Evolutionary conservation across 2,329 filamentous ascomycete genomes (phyloP), one percentile per base, ranked within the genome.

Genomic region (Cercospora sp.): DNA sequence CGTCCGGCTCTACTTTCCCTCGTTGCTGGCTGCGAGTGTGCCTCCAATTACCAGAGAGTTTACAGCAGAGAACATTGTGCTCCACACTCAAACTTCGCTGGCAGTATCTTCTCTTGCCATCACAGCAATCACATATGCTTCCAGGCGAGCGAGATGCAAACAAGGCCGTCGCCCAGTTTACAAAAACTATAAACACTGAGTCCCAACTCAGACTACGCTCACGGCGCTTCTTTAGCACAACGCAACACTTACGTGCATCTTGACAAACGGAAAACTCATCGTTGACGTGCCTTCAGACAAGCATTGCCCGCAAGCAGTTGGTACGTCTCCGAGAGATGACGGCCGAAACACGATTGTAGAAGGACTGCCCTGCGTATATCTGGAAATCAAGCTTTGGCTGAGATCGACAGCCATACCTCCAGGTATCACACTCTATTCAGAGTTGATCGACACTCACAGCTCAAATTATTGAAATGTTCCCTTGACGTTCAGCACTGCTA

Each of bases 341-440:
- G 18, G 12, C 37, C 43, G 37, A 51, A 34, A 24, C n/a, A 43
- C 16, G n/a, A 8, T 63, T 28, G 24, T 34, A 13, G 21, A 57
- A 55, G 10, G 30, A 30, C 30, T 55, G 43, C 60, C 26, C 60
- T 62, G 37, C 37, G 60, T 30, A 32, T n/a, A 34, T 7, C 37
- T 62, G n/a, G 16, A 62, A 10, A 28, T 62, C 61, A 63, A 63
- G 61, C 61, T 63, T 63, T 63, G 61, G 61, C 57, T 55, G 61
- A 63, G 28, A 55, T 63, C 61, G 61, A 63, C 61, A 16, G 49
- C 24, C 45, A 51, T 24, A 51, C 45, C 37, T 43, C 37, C 37
- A 43, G 37, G 37, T n/a, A 43, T 43, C 45, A 51, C 45, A 51
- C 45, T 51, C 49, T 30, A 55, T 55, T 28, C 49, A 55, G 49